Evolutionary conservation across 2,329 filamentous ascomycete species (phyloP).

Genomic region (Keithomyces neogunnii): DNA sequence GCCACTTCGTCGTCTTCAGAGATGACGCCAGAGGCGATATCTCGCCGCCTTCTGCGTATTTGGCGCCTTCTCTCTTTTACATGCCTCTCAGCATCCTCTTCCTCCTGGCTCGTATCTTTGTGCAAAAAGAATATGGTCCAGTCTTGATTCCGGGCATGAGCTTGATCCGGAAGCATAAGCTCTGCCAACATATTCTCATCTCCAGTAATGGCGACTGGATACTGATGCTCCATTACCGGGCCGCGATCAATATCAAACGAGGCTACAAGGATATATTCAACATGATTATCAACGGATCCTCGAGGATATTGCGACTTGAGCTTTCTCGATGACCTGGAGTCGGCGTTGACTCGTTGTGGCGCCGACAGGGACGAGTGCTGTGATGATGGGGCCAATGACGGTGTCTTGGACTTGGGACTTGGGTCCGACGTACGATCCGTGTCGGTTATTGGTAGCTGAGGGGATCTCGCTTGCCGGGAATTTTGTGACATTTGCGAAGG

Average conservation of each 20-base stretch:
- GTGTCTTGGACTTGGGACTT: conserved; percentile 51
- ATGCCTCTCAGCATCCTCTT: conserved; percentile 64
- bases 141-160: conserved; percentile 88
- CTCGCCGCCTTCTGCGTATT: conserved; percentile 42
- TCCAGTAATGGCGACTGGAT: conserved; percentile 86
- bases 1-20: conserved; percentile 34
- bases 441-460: conserved; percentile 42
- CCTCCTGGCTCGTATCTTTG: conserved; percentile 80
- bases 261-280: conserved; percentile 96
- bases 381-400: conserved; percentile 51
- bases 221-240: conserved; percentile 97
- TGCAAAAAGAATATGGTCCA: conserved; percentile 99
- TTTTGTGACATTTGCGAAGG: conserved; percentile 48
- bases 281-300: conserved; percentile 77
- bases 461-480: conserved; percentile 46
- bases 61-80: conserved; percentile 45
- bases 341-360: conserved; percentile 40
- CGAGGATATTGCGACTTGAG: conserved; percentile 68
- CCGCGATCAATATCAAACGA: conserved; percentile 96
- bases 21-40: conserved; percentile 40
- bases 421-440: conserved; percentile 49
- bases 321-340: conserved; percentile 43
- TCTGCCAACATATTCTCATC: conserved; percentile 98
- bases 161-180: conserved; percentile 96
- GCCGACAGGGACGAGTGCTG: conserved; percentile 53